Percentiles rank a stretch among this genome's conserved stretches.
Evolutionary conservation across 306 rosid genomes (phyloP).

Genomic region (Vigna unguiculata): DNA sequence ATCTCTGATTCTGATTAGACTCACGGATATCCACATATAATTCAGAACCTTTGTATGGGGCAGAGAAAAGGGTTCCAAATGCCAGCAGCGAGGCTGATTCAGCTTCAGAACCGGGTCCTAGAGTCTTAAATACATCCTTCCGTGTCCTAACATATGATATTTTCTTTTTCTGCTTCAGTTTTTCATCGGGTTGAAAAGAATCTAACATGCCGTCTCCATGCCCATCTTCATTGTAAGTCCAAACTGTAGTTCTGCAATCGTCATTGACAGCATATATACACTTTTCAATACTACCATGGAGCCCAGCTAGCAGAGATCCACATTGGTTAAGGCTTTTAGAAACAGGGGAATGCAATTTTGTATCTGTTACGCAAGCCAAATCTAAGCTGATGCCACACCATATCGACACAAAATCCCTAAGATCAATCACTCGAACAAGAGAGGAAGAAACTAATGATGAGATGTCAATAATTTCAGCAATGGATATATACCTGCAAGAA

Average conservation of each 20-base stretch:
- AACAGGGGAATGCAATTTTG: conserved; percentile 45
- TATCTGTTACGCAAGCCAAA: conserved; percentile 56
- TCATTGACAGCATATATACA: conserved; percentile 74
- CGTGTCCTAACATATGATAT: conserved; percentile 66
- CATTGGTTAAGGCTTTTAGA: conserved; percentile 65
- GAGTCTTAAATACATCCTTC: conserved; percentile 64
- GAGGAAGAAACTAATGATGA: conserved; percentile 70
- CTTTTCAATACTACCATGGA: conserved; percentile 55
- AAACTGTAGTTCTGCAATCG: conserved; percentile 87
- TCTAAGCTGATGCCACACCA: conserved; percentile 75
- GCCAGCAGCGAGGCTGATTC: conserved; percentile 74
- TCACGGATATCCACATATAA: conserved; percentile 67
- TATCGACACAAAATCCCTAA: conserved; percentile 72
- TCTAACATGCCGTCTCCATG: conserved; percentile 68
- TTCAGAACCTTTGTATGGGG: conserved; percentile 81
- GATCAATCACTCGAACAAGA: conserved; percentile 66
- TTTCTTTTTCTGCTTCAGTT: conserved; percentile 80
- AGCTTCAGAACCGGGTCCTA: conserved; percentile 79
- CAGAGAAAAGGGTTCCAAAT: conserved; percentile 91
- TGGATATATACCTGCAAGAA: conserved; percentile 76
- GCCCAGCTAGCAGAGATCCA: conserved; percentile 66
- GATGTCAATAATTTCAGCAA: conserved; percentile 75
- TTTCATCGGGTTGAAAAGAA: conserved; percentile 83
- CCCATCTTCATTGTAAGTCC: conserved; percentile 75
- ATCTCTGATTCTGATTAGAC: conserved; percentile 60